Evolutionary conservation across 73 alveolate genomes (phyloP).

Genomic region (Breviolum minutum): DNA sequence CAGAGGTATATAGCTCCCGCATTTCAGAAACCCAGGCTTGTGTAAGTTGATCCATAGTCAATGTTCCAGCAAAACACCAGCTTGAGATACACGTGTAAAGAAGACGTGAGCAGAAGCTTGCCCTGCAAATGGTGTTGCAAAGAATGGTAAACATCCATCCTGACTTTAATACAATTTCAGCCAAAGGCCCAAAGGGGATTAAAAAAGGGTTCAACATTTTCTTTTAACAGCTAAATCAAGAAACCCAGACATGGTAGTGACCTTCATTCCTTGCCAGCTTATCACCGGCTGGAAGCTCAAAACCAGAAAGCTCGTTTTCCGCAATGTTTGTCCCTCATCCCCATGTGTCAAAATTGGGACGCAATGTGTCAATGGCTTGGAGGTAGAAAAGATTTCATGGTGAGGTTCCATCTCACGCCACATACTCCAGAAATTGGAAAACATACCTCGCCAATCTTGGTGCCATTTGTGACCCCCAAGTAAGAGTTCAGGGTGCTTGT

Average conservation of each 20-base stretch:
- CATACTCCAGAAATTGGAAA: not conserved
- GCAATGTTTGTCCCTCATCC: slow-evolving; percentile 16
- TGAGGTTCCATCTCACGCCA: not conserved
- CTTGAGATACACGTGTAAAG: slow-evolving; percentile 49
- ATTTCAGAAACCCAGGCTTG: slow-evolving; percentile 19
- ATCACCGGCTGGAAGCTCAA: slow-evolving; percentile 39
- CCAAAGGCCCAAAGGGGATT: not conserved
- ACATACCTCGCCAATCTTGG: not conserved
- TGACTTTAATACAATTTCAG: too few relatives aligned
- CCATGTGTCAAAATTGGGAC: slow-evolving; percentile 27
- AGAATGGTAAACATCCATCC: too few relatives aligned
- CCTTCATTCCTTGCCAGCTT: not conserved
- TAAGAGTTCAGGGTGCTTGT: not conserved
- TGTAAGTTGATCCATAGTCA: not conserved
- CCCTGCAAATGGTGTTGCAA: not conserved
- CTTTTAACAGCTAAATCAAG: not conserved
- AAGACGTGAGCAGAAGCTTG: slow-evolving; percentile 8
- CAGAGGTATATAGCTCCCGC: not conserved
- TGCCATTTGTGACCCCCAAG: not conserved
- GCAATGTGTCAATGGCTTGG: not conserved
- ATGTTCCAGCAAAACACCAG: not conserved
- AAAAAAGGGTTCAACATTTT: not conserved
- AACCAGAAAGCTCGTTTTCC: slow-evolving; percentile 19
- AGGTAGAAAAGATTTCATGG: not conserved
- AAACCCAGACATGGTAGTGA: slow-evolving; percentile 6